phyloP scores from a whole-genome alignment of 257 asterid species.

The Phtheirospermum japonicum region DNA sequence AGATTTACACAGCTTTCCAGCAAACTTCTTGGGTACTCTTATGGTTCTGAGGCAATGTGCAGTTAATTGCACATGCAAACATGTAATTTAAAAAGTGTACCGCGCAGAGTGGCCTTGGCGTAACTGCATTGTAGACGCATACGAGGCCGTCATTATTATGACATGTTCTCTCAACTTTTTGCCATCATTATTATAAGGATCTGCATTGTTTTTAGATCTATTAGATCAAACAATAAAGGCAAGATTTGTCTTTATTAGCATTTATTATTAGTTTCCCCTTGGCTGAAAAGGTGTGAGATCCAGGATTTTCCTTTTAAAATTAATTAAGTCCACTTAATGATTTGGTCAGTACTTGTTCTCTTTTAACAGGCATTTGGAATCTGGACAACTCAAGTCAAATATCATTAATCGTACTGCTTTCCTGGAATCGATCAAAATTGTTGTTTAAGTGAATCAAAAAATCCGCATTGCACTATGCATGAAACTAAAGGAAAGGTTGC shows the following conservation, averaged over 20 bases:
- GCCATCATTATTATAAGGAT: background rate
- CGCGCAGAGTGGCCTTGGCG: too few species aligned
- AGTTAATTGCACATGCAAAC: background rate
- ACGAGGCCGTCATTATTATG: too few species aligned
- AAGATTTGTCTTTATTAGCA: background rate
- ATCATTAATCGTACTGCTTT: conserved; percentile 6
- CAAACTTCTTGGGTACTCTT: too few species aligned
- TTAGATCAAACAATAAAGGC: background rate
- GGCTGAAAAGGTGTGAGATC: conserved; percentile 7
- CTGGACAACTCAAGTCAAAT: conserved; percentile 21
- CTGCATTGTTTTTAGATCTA: background rate
- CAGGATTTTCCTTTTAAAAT: background rate
- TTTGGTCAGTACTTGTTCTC: conserved; percentile 29
- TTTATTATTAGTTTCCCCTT: too few species aligned
- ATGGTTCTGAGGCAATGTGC: background rate
- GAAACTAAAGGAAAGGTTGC: too few species aligned
- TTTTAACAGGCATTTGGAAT: conserved; percentile 27
- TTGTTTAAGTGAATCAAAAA: background rate
- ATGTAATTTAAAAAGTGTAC: background rate
- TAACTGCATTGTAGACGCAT: too few species aligned
- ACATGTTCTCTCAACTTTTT: too few species aligned
- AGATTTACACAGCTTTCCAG: too few species aligned
- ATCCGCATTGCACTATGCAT: too few species aligned
- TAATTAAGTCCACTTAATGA: conserved; percentile 9
- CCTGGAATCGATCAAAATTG: background rate